These are phyloP conservation scores for Trichoderma asperelloides DNA, from an alignment of 495 filamentous ascomycete species.

Conservation along the genomic window DNA sequence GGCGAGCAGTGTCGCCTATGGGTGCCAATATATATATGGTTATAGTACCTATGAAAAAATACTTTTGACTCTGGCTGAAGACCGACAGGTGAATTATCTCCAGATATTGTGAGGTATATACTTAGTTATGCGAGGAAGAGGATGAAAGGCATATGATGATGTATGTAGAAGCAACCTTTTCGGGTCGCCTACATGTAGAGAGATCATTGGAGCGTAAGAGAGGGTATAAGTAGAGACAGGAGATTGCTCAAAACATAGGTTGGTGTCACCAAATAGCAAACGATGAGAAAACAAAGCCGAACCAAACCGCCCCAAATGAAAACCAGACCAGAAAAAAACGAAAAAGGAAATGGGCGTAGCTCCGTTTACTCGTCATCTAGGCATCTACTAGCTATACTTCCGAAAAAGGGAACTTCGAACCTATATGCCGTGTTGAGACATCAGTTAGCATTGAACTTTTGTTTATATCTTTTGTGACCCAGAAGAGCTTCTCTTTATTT, in stretches of 20 bases:
- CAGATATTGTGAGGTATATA: background rate
- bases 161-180: background rate
- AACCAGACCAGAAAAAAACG: background rate
- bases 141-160: too few species aligned
- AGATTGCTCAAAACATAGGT: background rate
- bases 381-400: conserved; percentile 75
- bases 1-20: conserved; percentile 9
- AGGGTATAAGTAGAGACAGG: background rate
- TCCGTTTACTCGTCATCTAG: conserved; percentile 72
- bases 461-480: background rate
- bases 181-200: background rate
- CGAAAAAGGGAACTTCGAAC: conserved; percentile 84
- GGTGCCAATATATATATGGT: background rate
- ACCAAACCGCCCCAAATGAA: background rate
- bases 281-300: background rate
- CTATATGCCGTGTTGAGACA: conserved; percentile 20
- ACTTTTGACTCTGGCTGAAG: background rate
- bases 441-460: background rate
- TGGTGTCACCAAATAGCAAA: background rate
- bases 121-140: background rate
- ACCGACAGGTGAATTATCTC: background rate
- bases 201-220: background rate
- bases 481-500: conserved; percentile 1
- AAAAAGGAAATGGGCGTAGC: background rate
- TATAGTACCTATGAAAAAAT: background rate